A percentile compares a stretch with the other conserved stretches of the same genome.
Conservation (phyloP, 2,329 filamentous ascomycete species). For the Thermomyces lanuginosus region DNA sequence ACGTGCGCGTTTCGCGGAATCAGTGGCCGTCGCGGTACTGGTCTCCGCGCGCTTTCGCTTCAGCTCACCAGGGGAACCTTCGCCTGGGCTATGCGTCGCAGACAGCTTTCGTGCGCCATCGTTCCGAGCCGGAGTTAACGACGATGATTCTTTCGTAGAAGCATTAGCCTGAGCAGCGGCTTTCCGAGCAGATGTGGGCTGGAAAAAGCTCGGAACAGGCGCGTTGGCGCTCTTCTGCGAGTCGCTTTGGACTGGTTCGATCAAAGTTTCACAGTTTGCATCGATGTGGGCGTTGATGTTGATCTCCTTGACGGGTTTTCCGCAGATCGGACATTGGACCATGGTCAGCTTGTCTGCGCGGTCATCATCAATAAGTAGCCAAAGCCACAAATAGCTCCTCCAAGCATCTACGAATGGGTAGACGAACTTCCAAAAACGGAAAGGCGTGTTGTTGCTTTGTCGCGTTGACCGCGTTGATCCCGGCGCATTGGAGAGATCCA, state of each 20-base stretch:
- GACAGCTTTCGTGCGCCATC: constrained; percentile 17
- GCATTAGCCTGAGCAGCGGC: constrained; percentile 14
- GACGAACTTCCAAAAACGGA: background rate
- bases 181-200: constrained; percentile 33
- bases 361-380: too few relatives aligned
- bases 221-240: constrained; percentile 21
- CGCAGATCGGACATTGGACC: constrained; percentile 72
- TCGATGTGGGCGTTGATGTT: constrained; percentile 79
- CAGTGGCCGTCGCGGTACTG: constrained; percentile 16
- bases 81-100: too few relatives aligned
- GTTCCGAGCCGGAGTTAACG: constrained; percentile 14
- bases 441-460: constrained; percentile 1
- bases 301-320: constrained; percentile 50
- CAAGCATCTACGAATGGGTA: too few relatives aligned
- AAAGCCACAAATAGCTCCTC: too few relatives aligned
- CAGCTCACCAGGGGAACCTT: constrained; percentile 8
- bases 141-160: constrained; percentile 12
- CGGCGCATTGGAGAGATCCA: background rate
- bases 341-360: constrained; percentile 10
- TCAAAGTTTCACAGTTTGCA: constrained; percentile 52
- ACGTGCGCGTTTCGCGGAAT: constrained; percentile 47
- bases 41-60: constrained; percentile 11
- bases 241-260: constrained; percentile 34
- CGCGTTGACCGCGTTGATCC: background rate
- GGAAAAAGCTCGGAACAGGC: constrained; percentile 38